Evolutionary conservation across 352 stramenopile genomes (phyloP), one percentile per base, ranked within the genome.

Genomic region (Blastocystis sp.): DNA sequence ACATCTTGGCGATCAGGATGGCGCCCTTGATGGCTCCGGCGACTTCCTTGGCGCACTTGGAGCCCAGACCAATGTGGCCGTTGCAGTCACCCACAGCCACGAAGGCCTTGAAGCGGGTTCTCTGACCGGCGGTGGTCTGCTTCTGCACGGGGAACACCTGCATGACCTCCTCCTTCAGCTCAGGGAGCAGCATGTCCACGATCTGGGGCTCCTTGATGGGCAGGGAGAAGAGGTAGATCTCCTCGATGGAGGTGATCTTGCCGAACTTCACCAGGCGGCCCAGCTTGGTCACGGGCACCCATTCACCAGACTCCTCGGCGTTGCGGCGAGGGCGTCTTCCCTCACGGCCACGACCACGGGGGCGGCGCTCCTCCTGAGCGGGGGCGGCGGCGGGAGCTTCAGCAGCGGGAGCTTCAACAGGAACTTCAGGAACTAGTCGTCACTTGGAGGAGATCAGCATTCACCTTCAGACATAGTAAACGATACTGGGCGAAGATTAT

Each of bases 91-190:
- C 97, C 76, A 99, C 95, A 86, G 96, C 97, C 43, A 99, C 96
- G 91, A 99, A 99, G 53, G 96, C 96, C 93, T 99, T 99, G 94
- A 99, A 99, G 88, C 97, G 94, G 89, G 97, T 99, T 88, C 97
- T 94, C 94, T 99, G 97, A 93, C 97, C 97, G 88, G 97, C 97
- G 62, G 95, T 98, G 70, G 95, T 98, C 92, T 98, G 96, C 95
- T 99, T 99, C 92, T 99, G 96, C 76, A 99, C 96, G 84, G 96
- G 96, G 95, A 99, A 98, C 93, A 99, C 98, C 94, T 98, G 98
- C 96, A 99, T 99, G 74, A 98, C 96, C 91, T 99, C 97, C 91
- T 99, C 97, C 91, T 98, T 98, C 82, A 99, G 95, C 91, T 94
- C 95, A 7, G 78, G 59, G 64, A 71, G 74, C 59, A 84, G 45